These are phyloP conservation scores for Dimargaris xerosporica DNA, from an alignment of 192 early-diverging fungal genomes.

Conservation along the genomic window DNA sequence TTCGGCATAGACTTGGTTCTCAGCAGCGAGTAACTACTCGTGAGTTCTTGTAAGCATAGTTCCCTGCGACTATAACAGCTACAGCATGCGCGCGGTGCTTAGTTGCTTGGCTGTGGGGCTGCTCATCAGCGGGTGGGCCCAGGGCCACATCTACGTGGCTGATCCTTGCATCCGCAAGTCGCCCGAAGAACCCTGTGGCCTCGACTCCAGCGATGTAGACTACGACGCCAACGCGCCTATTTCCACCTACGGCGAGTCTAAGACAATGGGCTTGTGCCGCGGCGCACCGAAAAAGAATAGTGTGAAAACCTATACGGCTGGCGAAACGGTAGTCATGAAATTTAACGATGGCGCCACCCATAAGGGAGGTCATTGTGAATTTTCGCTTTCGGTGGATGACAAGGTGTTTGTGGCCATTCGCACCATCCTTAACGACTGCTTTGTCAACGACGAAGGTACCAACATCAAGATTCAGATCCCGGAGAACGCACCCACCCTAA, in stretches of 20 bases:
- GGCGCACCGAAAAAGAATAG: constrained; percentile 6
- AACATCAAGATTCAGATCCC: constrained; percentile 26
- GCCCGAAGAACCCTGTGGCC: no score
- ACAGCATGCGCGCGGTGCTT: no score
- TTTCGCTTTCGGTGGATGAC: constrained; percentile 42
- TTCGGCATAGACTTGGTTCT: no score
- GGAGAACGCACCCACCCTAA: constrained; percentile 19
- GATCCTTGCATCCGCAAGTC: no score
- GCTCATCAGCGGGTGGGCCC: no score
- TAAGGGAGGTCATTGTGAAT: constrained; percentile 55
- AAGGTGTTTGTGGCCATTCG: constrained; percentile 43
- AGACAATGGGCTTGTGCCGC: constrained; percentile 6
- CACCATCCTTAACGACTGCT: constrained; percentile 29
- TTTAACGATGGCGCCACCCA: constrained; percentile 36
- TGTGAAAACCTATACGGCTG: constrained; percentile 24
- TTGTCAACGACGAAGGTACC: constrained; percentile 19
- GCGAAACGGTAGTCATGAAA: constrained; percentile 27
- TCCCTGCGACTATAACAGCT: no score
- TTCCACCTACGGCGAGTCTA: constrained; percentile 6
- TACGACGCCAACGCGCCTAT: constrained; percentile 17
- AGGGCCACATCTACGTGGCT: no score
- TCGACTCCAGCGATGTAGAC: neutral
- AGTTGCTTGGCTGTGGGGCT: no score
- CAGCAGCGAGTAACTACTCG: no score
- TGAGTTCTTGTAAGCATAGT: no score